Evolutionary conservation across 805 yeast genomes (phyloP).

Genomic region (Saccharomycopsis sp.): DNA sequence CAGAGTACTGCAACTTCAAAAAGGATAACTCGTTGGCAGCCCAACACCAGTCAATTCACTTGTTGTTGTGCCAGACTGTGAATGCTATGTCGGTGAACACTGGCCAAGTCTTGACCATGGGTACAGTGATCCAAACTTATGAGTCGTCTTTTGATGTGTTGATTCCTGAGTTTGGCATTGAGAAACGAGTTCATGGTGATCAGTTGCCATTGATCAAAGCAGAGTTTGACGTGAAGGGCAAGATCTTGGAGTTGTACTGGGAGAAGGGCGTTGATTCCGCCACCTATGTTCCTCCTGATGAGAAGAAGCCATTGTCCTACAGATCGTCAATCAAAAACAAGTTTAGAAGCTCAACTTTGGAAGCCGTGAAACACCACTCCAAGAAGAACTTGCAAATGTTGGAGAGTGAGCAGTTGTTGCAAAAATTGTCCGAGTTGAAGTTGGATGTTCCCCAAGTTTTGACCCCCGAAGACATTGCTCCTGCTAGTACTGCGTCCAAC

Average conservation of each 20-base stretch:
- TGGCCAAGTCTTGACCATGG: conserved; percentile 79
- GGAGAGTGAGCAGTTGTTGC: conserved; percentile 34
- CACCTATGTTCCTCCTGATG: conserved; percentile 85
- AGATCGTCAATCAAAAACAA: conserved; percentile 72
- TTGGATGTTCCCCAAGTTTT: conserved; percentile 39
- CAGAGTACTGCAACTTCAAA: conserved; percentile 92
- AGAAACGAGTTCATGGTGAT: conserved; percentile 94
- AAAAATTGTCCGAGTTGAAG: conserved; percentile 42
- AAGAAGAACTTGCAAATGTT: conserved; percentile 2
- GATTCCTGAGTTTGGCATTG: conserved; percentile 89
- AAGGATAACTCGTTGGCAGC: conserved; percentile 90
- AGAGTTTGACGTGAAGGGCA: conserved; percentile 66
- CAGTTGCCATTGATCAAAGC: conserved; percentile 89
- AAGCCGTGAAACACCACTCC: conserved; percentile 57
- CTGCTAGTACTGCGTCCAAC: conserved; percentile 17
- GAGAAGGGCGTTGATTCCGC: conserved; percentile 89
- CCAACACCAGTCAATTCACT: conserved; percentile 90
- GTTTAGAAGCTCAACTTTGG: conserved; percentile 59
- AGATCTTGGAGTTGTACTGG: conserved; percentile 81
- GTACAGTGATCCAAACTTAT: conserved; percentile 83
- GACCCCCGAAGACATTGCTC: conserved; percentile 25
- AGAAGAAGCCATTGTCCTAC: conserved; percentile 65
- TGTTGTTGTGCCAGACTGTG: conserved; percentile 73
- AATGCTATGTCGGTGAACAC: conserved; percentile 61
- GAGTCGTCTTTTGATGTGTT: conserved; percentile 93